Percentiles rank a stretch among this genome's conserved stretches.
Conservation (phyloP, 202 grass and related monocot species). For the Brachypodium distachyon region DNA sequence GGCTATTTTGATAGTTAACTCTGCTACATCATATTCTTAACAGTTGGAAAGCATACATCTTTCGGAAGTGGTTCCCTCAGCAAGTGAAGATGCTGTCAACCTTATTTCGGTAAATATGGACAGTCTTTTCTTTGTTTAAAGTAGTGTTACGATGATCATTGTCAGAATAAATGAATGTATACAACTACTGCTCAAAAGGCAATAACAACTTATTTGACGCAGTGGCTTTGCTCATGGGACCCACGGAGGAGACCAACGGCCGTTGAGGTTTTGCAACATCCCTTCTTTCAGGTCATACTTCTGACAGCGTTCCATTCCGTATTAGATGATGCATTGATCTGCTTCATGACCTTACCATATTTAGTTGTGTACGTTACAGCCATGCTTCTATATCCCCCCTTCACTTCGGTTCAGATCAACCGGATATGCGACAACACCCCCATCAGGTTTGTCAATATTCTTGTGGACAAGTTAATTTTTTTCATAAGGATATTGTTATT, state of each 20-base stretch:
- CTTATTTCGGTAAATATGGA: slow-evolving; percentile 71
- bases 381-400: slow-evolving; percentile 91
- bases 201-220: neutral
- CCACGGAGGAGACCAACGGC: slow-evolving; percentile 69
- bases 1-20: slow-evolving; percentile 1
- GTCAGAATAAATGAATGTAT: slow-evolving; percentile 7
- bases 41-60: slow-evolving; percentile 59
- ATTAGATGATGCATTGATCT: neutral
- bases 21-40: neutral
- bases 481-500: neutral
- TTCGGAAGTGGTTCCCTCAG: slow-evolving; percentile 59
- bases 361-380: slow-evolving; percentile 27
- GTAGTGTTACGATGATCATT: neutral
- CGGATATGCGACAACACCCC: slow-evolving; percentile 48
- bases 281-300: slow-evolving; percentile 87
- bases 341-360: neutral
- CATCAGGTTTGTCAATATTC: slow-evolving; percentile 51
- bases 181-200: neutral
- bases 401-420: slow-evolving; percentile 60
- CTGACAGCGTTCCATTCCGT: neutral
- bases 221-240: slow-evolving; percentile 94
- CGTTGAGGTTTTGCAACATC: slow-evolving; percentile 81
- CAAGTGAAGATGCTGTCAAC: slow-evolving; percentile 69
- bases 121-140: neutral
- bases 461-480: neutral